Base-by-base conservation (phyloP, 2,329 filamentous ascomycete genomes). In the Cladosporium phlei region DNA sequence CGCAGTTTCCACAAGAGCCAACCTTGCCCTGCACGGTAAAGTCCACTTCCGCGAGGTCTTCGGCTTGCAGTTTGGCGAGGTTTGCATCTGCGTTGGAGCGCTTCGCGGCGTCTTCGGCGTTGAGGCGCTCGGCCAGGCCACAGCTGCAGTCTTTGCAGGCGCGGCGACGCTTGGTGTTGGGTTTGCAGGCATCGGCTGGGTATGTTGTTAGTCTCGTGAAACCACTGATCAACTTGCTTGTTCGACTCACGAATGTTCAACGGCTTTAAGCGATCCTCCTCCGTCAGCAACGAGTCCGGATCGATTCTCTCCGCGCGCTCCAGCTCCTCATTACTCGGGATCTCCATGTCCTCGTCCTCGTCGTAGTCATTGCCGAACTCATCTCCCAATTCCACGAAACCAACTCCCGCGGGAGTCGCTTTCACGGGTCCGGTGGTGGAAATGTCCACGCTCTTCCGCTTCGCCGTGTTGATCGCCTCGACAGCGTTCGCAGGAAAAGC, bases 111-210 rank as follows among this genome's bases (percentile, higher is more conserved):
- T 97, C 93, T 72, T 97, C 88, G n/a, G 83, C 84, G 58, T 88
- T 86, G 40, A 97, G 70, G 51, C 85, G 82, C 65, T 93, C 81
- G 19, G 90, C 88, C 20, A 98, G 80, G 40, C 93, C 93, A 64
- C 93, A 98, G 7, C 87, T 91, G 74, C 93, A 98, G 73, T 98
- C 93, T 71, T 98, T 97, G 76, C 93, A 98, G 48, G 93, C 89
- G 52, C 90, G 83, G 46, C 91, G 85, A 57, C 91, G 83, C 73
- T 95, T 95, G 49, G 87, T 88, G 34, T 93, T 88, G 38, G 91
- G 90, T 49, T 83, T 81, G 67, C 93, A 98, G 64, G 94, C 88
- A 20, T 84, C 79, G 43, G 93, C 90, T 87, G 20, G 12, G 27
- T 21, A 30, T 35, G 14, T n/a, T 43, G 49, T 56, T 50, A 62